A percentile compares a stretch with the other conserved stretches of the same genome.
Conservation (phyloP, 306 rosid genomes). For the Sicyos edulis region DNA sequence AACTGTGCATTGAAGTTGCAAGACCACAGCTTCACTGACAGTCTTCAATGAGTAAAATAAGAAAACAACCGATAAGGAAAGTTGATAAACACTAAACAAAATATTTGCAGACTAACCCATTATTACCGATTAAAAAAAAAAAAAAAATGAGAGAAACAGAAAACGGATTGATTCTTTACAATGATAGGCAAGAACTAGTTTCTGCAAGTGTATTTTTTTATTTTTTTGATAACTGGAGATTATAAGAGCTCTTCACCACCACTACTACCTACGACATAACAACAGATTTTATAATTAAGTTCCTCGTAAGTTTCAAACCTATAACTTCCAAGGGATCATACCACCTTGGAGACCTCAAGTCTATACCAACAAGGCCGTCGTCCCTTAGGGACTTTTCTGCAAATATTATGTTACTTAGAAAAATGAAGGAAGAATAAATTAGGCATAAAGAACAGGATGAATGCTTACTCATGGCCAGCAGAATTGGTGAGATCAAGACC, state of each 20-base stretch:
- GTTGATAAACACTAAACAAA: slow-evolving; percentile 16
- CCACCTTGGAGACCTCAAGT: no score
- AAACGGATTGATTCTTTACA: not conserved
- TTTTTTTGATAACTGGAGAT: no score
- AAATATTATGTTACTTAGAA: not conserved
- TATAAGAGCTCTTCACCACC: no score
- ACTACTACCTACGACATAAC: no score
- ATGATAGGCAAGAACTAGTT: not conserved
- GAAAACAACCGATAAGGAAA: slow-evolving; percentile 22
- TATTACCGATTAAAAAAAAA: not conserved
- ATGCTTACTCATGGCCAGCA: slow-evolving; percentile 48
- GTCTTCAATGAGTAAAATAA: slow-evolving; percentile 33
- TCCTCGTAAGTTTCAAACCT: no score
- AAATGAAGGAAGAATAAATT: not conserved
- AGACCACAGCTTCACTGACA: slow-evolving; percentile 74
- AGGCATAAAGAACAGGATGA: not conserved
- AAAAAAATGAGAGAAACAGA: no score
- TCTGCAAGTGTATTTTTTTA: not conserved
- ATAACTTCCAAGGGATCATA: no score
- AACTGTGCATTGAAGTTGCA: slow-evolving; percentile 98
- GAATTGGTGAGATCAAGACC: slow-evolving; percentile 76
- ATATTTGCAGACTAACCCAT: not conserved
- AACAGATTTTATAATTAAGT: no score
- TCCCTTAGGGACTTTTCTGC: no score
- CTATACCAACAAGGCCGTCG: no score